These are phyloP conservation scores for Cicer chorassanicum DNA, from an alignment of 306 rosid genomes.

Conservation along the genomic window DNA sequence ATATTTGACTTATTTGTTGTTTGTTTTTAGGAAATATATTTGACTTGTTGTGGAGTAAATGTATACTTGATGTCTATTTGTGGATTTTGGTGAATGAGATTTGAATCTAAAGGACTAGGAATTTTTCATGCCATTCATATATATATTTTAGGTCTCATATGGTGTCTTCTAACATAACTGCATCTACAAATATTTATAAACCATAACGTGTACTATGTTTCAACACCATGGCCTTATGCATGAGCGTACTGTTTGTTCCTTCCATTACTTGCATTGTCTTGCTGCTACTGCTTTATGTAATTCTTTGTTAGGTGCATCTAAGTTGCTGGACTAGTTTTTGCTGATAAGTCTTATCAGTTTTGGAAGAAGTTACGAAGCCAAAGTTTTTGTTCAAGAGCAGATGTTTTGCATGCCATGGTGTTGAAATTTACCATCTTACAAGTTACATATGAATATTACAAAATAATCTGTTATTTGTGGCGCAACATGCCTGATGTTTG, in stretches of 20 bases:
- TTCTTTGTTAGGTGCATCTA: not conserved
- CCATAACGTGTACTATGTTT: too few species aligned
- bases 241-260: not conserved
- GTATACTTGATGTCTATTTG: slow-evolving; percentile 24
- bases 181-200: not conserved
- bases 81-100: slow-evolving; percentile 24
- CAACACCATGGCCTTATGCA: not conserved
- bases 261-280: slow-evolving; percentile 9
- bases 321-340: not conserved
- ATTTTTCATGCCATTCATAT: slow-evolving; percentile 9
- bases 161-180: slow-evolving; percentile 15
- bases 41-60: slow-evolving; percentile 13
- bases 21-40: not conserved
- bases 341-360: not conserved
- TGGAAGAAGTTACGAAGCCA: not conserved
- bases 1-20: not conserved
- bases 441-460: not conserved
- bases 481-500: not conserved
- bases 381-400: not conserved
- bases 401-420: slow-evolving; percentile 3
- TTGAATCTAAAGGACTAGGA: not conserved
- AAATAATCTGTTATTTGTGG: slow-evolving; percentile 12
- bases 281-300: slow-evolving; percentile 22
- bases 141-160: not conserved
- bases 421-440: slow-evolving; percentile 16